Conservation (phyloP, 257 asterid genomes). For the Cynanchum wilfordii region DNA sequence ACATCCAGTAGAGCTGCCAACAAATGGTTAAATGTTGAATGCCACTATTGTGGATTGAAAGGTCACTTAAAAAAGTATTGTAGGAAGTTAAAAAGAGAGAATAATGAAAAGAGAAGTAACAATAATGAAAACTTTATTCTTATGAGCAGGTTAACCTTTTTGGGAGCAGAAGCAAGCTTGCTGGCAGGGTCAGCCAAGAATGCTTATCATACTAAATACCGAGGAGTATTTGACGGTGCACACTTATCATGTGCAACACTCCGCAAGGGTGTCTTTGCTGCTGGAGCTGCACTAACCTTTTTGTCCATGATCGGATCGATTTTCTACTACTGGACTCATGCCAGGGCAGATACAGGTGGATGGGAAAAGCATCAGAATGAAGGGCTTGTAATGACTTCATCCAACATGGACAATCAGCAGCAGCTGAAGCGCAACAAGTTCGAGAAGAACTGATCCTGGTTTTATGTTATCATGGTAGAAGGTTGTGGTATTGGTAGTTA, state of each 20-base stretch:
- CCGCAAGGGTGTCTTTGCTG: constrained; percentile 92
- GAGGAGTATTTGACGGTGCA: constrained; percentile 50
- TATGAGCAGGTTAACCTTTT: constrained; percentile 65
- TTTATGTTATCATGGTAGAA: no score
- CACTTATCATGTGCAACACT: constrained; percentile 83
- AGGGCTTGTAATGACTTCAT: constrained; percentile 72
- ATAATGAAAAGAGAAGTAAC: no score
- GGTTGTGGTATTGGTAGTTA: no score
- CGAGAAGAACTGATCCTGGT: constrained; percentile 22
- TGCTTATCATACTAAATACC: constrained; percentile 90
- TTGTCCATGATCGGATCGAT: constrained; percentile 52
- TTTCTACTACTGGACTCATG: constrained; percentile 72
- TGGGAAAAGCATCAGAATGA: constrained; percentile 84
- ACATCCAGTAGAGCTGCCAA: no score
- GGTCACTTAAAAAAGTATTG: no score
- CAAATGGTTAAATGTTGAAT: no score
- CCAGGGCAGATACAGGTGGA: constrained; percentile 86
- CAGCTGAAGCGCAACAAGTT: constrained; percentile 35
- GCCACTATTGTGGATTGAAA: no score
- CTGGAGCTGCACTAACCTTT: constrained; percentile 75
- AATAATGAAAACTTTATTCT: no score
- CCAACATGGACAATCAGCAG: constrained; percentile 42
- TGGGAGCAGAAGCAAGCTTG: constrained; percentile 92
- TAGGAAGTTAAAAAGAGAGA: no score
- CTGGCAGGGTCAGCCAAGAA: constrained; percentile 92